These are phyloP conservation scores for Seiridium unicorne DNA, from an alignment of 2,329 filamentous ascomycete species.

Conservation along the genomic window DNA sequence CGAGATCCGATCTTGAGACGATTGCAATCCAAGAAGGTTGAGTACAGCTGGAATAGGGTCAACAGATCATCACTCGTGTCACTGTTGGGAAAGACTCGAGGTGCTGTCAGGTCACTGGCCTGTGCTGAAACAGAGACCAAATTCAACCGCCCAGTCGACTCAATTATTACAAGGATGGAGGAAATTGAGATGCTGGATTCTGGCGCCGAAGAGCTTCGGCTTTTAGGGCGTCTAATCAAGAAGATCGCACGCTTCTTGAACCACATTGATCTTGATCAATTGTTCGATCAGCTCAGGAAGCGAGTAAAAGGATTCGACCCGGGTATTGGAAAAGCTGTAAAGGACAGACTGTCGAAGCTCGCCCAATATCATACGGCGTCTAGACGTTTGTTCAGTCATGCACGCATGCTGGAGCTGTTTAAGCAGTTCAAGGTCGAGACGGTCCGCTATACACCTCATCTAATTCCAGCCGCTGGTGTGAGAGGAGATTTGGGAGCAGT, in stretches of 20 bases:
- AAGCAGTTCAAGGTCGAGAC: not conserved
- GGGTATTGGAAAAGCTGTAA: not conserved
- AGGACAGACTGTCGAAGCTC: not conserved
- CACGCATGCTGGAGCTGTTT: not conserved
- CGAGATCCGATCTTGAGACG: not conserved
- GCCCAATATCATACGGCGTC: not conserved
- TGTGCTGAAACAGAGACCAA: not conserved
- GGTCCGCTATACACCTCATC: not conserved
- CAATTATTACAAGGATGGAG: not conserved
- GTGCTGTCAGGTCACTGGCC: not conserved
- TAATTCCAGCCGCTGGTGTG: not conserved
- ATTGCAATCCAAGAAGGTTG: not conserved
- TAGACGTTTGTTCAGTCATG: not conserved
- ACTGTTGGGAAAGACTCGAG: not conserved
- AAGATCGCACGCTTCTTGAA: not conserved
- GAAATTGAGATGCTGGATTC: not conserved
- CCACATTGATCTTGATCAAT: not conserved
- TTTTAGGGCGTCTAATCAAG: not conserved
- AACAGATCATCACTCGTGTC: not conserved
- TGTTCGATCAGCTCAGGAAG: not conserved
- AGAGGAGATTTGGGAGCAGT: not conserved
- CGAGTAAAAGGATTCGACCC: not conserved
- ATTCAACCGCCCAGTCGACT: not conserved
- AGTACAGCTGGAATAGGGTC: not conserved
- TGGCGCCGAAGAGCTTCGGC: not conserved